phyloP scores from a whole-genome alignment of 176 grass and related monocot genomes.

The Pontederia crassipes region DNA sequence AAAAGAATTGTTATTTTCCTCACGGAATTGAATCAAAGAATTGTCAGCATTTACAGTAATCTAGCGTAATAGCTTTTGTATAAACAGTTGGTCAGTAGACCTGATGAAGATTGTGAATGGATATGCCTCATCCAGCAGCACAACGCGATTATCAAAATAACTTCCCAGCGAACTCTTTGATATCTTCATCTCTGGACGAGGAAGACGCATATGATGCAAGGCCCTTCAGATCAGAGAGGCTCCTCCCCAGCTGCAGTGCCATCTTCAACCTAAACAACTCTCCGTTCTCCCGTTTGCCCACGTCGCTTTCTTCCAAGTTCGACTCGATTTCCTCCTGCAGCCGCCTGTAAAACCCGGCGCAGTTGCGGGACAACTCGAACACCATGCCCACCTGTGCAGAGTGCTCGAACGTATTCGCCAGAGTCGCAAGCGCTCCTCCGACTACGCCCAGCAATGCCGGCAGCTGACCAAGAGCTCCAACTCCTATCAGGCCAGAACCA shows the following conservation, averaged over 20 bases:
- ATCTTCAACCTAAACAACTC: conserved; percentile 43
- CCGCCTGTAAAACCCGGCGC: conserved; percentile 33
- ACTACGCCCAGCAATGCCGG: neutral
- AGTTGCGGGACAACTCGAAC: conserved; percentile 49
- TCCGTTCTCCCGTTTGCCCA: conserved; percentile 36
- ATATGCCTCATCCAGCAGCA: too few relatives aligned
- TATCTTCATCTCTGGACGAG: conserved; percentile 19
- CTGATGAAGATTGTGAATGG: too few relatives aligned
- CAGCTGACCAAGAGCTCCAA: neutral
- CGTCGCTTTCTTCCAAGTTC: conserved; percentile 22
- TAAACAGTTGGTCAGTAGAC: too few relatives aligned
- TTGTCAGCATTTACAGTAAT: too few relatives aligned
- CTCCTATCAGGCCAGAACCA: conserved; percentile 20
- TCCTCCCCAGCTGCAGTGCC: conserved; percentile 36
- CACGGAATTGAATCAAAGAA: too few relatives aligned
- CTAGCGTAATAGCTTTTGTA: too few relatives aligned
- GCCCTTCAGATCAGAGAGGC: conserved; percentile 18
- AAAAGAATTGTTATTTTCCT: too few relatives aligned
- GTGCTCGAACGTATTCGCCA: conserved; percentile 43
- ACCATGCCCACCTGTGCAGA: conserved; percentile 49
- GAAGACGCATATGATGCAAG: conserved; percentile 31
- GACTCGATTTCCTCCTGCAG: conserved; percentile 44
- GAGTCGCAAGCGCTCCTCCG: conserved; percentile 27
- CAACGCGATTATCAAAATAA: conserved; percentile 10
- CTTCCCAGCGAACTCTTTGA: conserved; percentile 37